Evolutionary conservation across 2,329 filamentous ascomycete species (phyloP), one percentile per base, ranked within the genome.

Genomic region (Fusarium virguliforme): DNA sequence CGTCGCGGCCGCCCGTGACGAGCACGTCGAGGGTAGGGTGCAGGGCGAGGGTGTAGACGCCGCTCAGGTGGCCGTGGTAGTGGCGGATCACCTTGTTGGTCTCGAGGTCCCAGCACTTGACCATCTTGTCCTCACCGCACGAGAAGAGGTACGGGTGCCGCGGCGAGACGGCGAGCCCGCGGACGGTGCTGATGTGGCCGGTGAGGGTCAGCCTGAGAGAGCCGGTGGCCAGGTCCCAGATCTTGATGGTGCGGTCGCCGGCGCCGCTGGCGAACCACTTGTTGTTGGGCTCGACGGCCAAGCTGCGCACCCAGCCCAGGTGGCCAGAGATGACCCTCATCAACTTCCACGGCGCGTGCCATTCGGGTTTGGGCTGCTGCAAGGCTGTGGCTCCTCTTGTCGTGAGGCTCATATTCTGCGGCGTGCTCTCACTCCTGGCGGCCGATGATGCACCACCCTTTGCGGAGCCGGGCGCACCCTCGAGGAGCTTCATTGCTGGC

Each of bases 1-100:
- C 97, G 78, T 99, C 96, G 69, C 96, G 90, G 61, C 96, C 96
- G 66, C 96, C 96, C 0, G 96, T 99, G 50, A 97, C 95, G 18
- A 99, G 87, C 1, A 99, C 93, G 77, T 99, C 96, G 6, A 99
- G 88, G 0, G 94, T 97, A 1, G 96, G 96, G 79, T 99, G 96
- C n/a, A 99, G 85, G 3, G 93, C 89, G 6, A 99, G 85, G 1
- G 95, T 95, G 83, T 99, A 99, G 4, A 99, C 96, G 71, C 96
- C 96, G 75, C 94, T 97, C 24, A 99, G 85, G 83, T 99, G 96
- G 18, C 97, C 97, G 80, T 99, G 96, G 81, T 98, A 99, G 82
- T 98, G 94, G 40, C 95, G 90, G 78, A 98, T 98, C 66, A 99
- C 96, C 82, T 98, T 98, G 85, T 99, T 99, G n/a, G 95, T 98